Evolutionary conservation across 805 yeast genomes (phyloP).

Genomic region (Starmera amethionina): DNA sequence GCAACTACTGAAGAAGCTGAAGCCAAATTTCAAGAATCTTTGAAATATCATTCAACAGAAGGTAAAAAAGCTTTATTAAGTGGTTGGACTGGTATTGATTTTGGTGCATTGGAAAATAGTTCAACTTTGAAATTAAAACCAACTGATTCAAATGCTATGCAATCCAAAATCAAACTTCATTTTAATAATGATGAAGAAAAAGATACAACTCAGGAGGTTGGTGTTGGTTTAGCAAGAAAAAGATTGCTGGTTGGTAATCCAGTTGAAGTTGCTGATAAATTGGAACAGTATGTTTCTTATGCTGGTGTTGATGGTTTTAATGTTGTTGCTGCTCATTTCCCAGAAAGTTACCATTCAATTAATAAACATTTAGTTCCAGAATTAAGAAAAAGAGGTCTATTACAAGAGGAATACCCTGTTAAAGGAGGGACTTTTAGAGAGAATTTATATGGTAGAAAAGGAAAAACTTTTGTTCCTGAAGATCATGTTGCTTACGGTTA

Average conservation of each 20-base stretch:
- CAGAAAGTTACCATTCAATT: conserved; percentile 28
- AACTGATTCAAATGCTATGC: conserved; percentile 19
- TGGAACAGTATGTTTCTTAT: conserved; percentile 28
- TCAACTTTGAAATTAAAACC: too few relatives aligned
- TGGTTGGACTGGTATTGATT: conserved; percentile 32
- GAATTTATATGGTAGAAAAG: conserved; percentile 13
- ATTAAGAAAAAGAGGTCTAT: conserved; percentile 23
- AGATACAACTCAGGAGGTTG: conserved; percentile 16
- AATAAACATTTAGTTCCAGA: conserved; percentile 26
- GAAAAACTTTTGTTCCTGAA: conserved; percentile 7
- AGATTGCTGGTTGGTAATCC: conserved; percentile 22
- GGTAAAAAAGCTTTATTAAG: conserved; percentile 30
- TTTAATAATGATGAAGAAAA: conserved; percentile 13
- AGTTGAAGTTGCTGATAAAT: conserved; percentile 27
- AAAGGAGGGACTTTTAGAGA: conserved; percentile 27
- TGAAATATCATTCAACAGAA: conserved; percentile 21
- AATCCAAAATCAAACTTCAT: conserved; percentile 13
- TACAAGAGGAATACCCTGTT: conserved; percentile 25
- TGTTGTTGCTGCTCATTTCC: conserved; percentile 24
- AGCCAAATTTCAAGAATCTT: conserved; percentile 20
- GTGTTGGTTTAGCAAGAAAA: conserved; percentile 20
- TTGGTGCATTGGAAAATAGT: conserved; percentile 21
- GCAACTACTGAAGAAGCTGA: conserved; percentile 27
- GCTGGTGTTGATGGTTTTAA: conserved; percentile 35
- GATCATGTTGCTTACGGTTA: conserved; percentile 9